Percentiles rank a stretch among this genome's conserved stretches.
phyloP scores from a whole-genome alignment of 2,329 filamentous ascomycete species.

The Rasamsonia emersonii region DNA sequence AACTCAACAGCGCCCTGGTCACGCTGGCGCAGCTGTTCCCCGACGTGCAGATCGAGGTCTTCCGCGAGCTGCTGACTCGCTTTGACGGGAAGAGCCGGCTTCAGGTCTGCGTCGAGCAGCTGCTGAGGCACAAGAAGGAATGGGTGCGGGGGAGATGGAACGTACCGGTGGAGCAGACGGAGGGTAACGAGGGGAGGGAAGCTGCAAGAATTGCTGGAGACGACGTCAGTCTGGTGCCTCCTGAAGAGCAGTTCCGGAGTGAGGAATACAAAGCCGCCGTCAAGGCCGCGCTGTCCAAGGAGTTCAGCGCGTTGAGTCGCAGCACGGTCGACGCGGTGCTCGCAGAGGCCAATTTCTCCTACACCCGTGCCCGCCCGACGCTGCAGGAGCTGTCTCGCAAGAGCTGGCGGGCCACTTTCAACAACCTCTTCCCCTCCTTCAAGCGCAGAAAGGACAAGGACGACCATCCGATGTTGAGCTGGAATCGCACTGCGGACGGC shows the following conservation, averaged over 20 bases:
- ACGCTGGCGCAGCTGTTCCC: constrained; percentile 37
- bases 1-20: constrained; percentile 34
- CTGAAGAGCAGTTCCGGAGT: constrained; percentile 36
- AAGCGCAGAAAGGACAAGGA: constrained; percentile 32
- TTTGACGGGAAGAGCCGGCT: constrained; percentile 40
- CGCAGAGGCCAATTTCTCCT: constrained; percentile 41
- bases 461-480: constrained; percentile 31
- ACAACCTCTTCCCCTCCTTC: constrained; percentile 34
- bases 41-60: constrained; percentile 39
- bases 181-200: neutral
- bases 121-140: constrained; percentile 37
- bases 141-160: constrained; percentile 42
- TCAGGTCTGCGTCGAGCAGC: constrained; percentile 39
- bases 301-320: constrained; percentile 36
- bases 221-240: constrained; percentile 21
- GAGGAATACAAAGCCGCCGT: constrained; percentile 35
- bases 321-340: constrained; percentile 40
- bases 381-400: constrained; percentile 34
- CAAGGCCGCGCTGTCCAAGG: constrained; percentile 28
- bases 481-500: constrained; percentile 27
- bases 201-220: neutral
- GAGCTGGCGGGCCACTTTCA: constrained; percentile 38
- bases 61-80: constrained; percentile 37
- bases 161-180: constrained; percentile 17
- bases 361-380: constrained; percentile 34